Percentiles rank a stretch among this genome's conserved stretches.
These are phyloP conservation scores for Russula dissimulans DNA, from an alignment of 768 basidiomycete genomes.

Conservation along the genomic window DNA sequence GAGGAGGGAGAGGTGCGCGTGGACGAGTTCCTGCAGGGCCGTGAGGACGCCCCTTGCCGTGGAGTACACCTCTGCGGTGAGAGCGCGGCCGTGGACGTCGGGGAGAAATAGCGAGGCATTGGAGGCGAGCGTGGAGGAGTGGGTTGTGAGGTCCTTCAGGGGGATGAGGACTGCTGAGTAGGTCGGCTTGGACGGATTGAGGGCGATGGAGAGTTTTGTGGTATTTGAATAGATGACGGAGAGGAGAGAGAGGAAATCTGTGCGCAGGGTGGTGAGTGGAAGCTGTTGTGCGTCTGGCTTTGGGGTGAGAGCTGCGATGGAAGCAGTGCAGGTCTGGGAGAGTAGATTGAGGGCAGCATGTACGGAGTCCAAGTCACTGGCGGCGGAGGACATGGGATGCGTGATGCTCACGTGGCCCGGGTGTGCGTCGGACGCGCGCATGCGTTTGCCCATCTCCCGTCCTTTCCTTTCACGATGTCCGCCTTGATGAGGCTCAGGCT, in stretches of 20 bases:
- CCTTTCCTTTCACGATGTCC: conserved; percentile 2
- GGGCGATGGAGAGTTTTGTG: conserved; percentile 54
- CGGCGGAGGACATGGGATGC: conserved; percentile 24
- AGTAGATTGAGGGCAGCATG: conserved; percentile 5
- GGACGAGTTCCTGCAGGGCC: conserved; percentile 15
- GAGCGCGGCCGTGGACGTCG: conserved; percentile 13
- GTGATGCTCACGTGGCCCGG: background rate
- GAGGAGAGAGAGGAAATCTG: conserved; percentile 50
- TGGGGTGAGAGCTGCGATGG: conserved; percentile 20
- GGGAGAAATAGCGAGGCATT: conserved; percentile 16
- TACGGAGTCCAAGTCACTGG: conserved; percentile 5
- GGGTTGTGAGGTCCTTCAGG: conserved; percentile 10
- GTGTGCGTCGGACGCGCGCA: background rate
- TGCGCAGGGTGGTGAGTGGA: conserved; percentile 35
- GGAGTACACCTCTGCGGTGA: conserved; percentile 20
- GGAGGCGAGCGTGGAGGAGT: conserved; percentile 15
- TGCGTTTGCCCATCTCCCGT: background rate
- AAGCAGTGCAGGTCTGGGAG: conserved; percentile 25
- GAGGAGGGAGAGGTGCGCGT: conserved; percentile 13
- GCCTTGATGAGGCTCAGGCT: conserved; percentile 8
- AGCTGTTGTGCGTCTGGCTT: conserved; percentile 19
- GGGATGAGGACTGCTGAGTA: conserved; percentile 29
- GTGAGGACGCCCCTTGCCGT: conserved; percentile 8
- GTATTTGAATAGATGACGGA: conserved; percentile 45
- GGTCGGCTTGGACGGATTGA: conserved; percentile 41